A percentile compares a stretch with the other conserved stretches of the same genome.
These are phyloP conservation scores for Hemisphaericaspora xylanilytica DNA, from an alignment of 1,139 yeast species.

Conservation along the genomic window DNA sequence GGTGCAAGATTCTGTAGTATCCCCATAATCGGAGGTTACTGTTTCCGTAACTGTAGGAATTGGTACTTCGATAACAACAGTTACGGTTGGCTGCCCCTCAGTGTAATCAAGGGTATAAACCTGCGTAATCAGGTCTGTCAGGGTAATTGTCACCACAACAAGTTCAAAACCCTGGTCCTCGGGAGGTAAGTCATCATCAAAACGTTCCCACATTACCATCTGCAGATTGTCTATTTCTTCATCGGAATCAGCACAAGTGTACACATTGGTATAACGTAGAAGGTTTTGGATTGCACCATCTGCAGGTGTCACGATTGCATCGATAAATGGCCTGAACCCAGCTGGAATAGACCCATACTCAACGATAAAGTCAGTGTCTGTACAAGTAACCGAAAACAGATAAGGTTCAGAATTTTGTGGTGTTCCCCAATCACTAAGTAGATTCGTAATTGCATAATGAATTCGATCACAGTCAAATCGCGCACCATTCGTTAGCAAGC, in stretches of 20 bases:
- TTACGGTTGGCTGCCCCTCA: conserved; percentile 11
- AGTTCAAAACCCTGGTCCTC: conserved; percentile 20
- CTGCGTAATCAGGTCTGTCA: conserved; percentile 20
- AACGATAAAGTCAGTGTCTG: conserved; percentile 12
- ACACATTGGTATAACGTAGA: conserved; percentile 8
- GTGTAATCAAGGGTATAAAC: conserved; percentile 20
- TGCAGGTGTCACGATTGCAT: conserved; percentile 7
- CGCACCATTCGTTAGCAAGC: conserved; percentile 1
- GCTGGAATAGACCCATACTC: conserved; percentile 24
- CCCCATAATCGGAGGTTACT: conserved; percentile 4
- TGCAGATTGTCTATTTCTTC: not conserved
- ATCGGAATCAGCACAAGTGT: conserved; percentile 9
- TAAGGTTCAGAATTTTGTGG: conserved; percentile 13
- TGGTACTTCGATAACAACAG: conserved; percentile 14
- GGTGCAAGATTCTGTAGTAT: conserved; percentile 3
- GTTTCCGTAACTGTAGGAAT: conserved; percentile 15
- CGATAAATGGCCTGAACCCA: conserved; percentile 30
- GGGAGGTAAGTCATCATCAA: conserved; percentile 11
- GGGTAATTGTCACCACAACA: conserved; percentile 20
- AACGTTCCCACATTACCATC: conserved; percentile 9
- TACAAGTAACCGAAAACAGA: conserved; percentile 16
- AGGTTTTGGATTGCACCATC: not conserved
- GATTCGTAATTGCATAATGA: conserved; percentile 19
- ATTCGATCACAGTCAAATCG: conserved; percentile 21
- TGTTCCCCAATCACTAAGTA: conserved; percentile 20